Evolutionary conservation across 768 basidiomycete species (phyloP), one percentile per base, ranked within the genome.

Genomic region (Boletus sp.): DNA sequence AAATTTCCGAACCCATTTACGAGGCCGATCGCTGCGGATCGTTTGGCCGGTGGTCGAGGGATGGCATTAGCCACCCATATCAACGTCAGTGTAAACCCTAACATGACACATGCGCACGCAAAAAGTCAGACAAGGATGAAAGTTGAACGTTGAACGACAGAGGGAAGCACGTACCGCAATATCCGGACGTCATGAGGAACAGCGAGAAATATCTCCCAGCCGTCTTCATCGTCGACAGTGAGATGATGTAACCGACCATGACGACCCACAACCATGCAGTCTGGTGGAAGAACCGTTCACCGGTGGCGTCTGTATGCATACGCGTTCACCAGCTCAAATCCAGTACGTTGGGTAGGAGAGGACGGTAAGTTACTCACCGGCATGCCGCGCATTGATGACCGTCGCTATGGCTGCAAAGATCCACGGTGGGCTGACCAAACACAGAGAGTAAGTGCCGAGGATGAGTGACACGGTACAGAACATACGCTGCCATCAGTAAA

Each of bases 201-300:
- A 86, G 68, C 1, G 82, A 76, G 27, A 86, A 72, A 57, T 87
- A 86, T 50, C 84, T 78, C 1, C 75, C 83, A 0, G 68, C 76
- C 17, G 75, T 75, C 4, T 68, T 70, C 70, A 75, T 75, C 0
- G 83, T 85, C 2, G 77, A 78, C 19, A 85, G 64, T 2, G 77
- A 78, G 56, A 87, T 83, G 56, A 86, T 80, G 59, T 79, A 86
- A 1, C 82, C 85, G 4, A 83, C 40, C 2, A 86, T 82, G 43
- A 78, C 77, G 4, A 72, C 79, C 83, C 83, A 84, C 83, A 81
- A 84, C 70, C 77, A 79, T 2, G 64, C 72, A 3, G 72, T 67
- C 47, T 79, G 73, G 64, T 87, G 85, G 75, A 83, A 83, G 70
- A 81, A 86, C 8, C 83, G 77, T 67, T 86, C 85, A 0, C 84